Percentiles rank a stretch among this genome's conserved stretches.
phyloP scores from a whole-genome alignment of 2,329 filamentous ascomycete species.

The Fonsecaea pugnacius region DNA sequence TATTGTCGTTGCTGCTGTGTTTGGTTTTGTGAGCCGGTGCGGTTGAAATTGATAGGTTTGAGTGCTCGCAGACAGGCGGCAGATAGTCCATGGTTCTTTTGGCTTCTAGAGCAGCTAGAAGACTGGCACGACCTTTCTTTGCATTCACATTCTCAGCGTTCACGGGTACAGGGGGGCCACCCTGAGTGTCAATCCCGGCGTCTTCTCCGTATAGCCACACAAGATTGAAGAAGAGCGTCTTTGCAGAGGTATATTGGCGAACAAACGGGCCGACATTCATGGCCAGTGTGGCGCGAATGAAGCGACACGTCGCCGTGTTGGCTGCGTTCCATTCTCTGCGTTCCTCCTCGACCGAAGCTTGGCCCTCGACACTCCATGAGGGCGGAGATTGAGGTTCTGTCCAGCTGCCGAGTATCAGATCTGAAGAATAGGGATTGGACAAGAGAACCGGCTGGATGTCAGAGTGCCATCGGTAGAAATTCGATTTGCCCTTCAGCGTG shows the following conservation, averaged over 20 bases:
- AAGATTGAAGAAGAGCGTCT: constrained; percentile 28
- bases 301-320: constrained; percentile 26
- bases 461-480: constrained; percentile 29
- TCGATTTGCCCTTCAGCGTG: constrained; percentile 28
- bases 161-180: constrained; percentile 21
- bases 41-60: background rate
- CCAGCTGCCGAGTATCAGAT: constrained; percentile 29
- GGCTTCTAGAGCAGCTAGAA: constrained; percentile 23
- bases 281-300: constrained; percentile 30
- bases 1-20: background rate
- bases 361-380: background rate
- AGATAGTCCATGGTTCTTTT: constrained; percentile 13
- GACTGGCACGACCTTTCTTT: constrained; percentile 18
- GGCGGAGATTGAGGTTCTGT: constrained; percentile 15
- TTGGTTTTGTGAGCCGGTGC: background rate
- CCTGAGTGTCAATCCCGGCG: constrained; percentile 28
- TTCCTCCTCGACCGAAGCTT: constrained; percentile 16
- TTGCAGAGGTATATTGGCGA: constrained; percentile 28
- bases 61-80: constrained; percentile 2
- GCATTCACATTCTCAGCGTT: constrained; percentile 6
- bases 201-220: constrained; percentile 33
- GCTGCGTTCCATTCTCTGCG: constrained; percentile 26
- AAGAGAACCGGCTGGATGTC: constrained; percentile 29
- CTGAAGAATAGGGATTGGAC: constrained; percentile 18
- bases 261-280: constrained; percentile 28